These are phyloP conservation scores for Phaeosphaeriaceae sp. DNA, from an alignment of 2,329 filamentous ascomycete genomes.

Conservation along the genomic window DNA sequence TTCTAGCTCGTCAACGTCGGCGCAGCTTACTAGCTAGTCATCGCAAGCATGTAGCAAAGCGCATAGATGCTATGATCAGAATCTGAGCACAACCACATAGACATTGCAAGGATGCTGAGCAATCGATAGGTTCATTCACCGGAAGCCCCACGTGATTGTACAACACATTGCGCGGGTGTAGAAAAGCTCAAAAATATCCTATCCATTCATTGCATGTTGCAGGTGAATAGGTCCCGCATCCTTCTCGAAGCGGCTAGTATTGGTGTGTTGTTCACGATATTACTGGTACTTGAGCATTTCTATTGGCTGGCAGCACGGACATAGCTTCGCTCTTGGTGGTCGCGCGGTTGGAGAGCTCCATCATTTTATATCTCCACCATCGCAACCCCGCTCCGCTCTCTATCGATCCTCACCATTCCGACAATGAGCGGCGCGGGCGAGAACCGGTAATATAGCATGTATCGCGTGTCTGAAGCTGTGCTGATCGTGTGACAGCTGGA, in stretches of 20 bases:
- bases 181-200: constrained; percentile 14
- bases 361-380: constrained; percentile 40
- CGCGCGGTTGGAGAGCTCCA: constrained; percentile 31
- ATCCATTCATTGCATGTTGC: constrained; percentile 20
- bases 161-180: constrained; percentile 25
- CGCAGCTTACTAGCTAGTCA: neutral
- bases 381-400: constrained; percentile 33
- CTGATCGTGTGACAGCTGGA: constrained; percentile 41
- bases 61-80: neutral
- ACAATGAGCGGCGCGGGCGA: constrained; percentile 49
- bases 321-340: constrained; percentile 26
- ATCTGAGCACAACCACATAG: neutral
- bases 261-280: constrained; percentile 25
- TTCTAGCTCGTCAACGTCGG: neutral
- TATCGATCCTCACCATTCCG: constrained; percentile 28
- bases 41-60: neutral
- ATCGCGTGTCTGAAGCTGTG: neutral
- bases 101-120: neutral
- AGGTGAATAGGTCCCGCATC: constrained; percentile 11
- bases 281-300: constrained; percentile 10
- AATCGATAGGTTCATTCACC: constrained; percentile 7
- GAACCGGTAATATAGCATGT: constrained; percentile 39
- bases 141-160: constrained; percentile 11
- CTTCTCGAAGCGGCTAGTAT: constrained; percentile 22
- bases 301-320: constrained; percentile 33